These are phyloP conservation scores for Rutstroemia sp. DNA, from an alignment of 2,329 filamentous ascomycete genomes.

Conservation along the genomic window DNA sequence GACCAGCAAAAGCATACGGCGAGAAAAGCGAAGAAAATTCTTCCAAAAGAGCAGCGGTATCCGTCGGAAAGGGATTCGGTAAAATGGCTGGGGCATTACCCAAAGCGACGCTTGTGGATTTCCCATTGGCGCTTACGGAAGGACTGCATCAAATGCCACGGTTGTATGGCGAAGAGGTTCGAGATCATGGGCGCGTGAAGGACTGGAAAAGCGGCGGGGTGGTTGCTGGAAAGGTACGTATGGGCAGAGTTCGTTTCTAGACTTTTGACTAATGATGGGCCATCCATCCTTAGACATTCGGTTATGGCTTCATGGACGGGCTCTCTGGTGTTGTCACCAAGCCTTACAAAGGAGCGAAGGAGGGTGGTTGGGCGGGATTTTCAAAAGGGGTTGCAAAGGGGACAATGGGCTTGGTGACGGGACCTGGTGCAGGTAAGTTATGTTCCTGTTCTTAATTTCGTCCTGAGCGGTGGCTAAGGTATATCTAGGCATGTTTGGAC, in stretches of 20 bases:
- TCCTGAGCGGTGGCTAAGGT: no score
- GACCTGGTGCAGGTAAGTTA: neutral
- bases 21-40: neutral
- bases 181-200: constrained; percentile 7
- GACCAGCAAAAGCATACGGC: neutral
- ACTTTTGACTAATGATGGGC: neutral
- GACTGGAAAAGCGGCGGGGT: constrained; percentile 9
- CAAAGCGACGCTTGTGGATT: constrained; percentile 9
- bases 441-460: no score
- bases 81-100: constrained; percentile 1
- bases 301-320: constrained; percentile 10
- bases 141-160: constrained; percentile 9
- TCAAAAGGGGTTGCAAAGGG: constrained; percentile 8
- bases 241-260: neutral
- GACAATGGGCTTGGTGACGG: constrained; percentile 3
- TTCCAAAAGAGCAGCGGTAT: neutral
- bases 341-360: constrained; percentile 9
- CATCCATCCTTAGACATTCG: constrained; percentile 1
- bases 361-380: constrained; percentile 7
- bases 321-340: constrained; percentile 7
- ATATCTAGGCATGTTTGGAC: constrained; percentile 3
- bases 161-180: constrained; percentile 8
- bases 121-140: constrained; percentile 7
- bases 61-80: constrained; percentile 6
- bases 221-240: constrained; percentile 7